A percentile compares a stretch with the other conserved stretches of the same genome.
phyloP scores from a whole-genome alignment of 805 yeast species.

The Kodamaea lidongshanica region DNA sequence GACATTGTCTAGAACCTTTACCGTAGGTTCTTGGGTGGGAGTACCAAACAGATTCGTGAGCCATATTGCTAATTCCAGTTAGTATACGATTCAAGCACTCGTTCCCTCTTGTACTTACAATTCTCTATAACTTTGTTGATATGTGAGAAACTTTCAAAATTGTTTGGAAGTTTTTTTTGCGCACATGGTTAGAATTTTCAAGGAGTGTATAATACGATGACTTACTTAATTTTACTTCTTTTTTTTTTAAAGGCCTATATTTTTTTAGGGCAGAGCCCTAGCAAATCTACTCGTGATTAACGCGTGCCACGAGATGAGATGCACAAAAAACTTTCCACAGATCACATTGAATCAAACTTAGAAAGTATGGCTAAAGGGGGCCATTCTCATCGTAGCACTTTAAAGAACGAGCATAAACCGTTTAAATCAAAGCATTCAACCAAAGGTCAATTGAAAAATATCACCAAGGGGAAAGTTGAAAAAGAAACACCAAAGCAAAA shows the following conservation, averaged over 20 bases:
- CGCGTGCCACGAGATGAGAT: conserved; percentile 4
- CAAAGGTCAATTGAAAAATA: conserved; percentile 78
- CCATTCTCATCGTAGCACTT: conserved; percentile 76
- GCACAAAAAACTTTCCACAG: conserved; percentile 7
- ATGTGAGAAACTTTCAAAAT: conserved; percentile 9
- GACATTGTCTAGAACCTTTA: conserved; percentile 99
- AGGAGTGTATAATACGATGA: not conserved
- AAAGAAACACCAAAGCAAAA: conserved; percentile 38
- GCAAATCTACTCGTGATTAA: conserved; percentile 3
- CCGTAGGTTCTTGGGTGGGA: conserved; percentile 99
- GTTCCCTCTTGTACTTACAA: conserved; percentile 13
- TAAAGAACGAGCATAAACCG: conserved; percentile 79
- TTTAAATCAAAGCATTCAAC: conserved; percentile 90
- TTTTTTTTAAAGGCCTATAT: not conserved
- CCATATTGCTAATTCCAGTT: conserved; percentile 65
- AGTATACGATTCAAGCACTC: conserved; percentile 18
- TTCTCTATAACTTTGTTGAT: conserved; percentile 16
- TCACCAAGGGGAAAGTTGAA: conserved; percentile 83
- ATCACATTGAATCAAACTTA: conserved; percentile 9
- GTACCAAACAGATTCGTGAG: conserved; percentile 99
- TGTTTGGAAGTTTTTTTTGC: conserved; percentile 7
- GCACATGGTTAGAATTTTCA: conserved; percentile 2
- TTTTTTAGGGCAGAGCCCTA: conserved; percentile 9
- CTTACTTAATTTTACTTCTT: not conserved
- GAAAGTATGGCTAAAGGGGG: conserved; percentile 51